Evolutionary conservation across 805 yeast species (phyloP).

Genomic region (Torulaspora microellipsoides): DNA sequence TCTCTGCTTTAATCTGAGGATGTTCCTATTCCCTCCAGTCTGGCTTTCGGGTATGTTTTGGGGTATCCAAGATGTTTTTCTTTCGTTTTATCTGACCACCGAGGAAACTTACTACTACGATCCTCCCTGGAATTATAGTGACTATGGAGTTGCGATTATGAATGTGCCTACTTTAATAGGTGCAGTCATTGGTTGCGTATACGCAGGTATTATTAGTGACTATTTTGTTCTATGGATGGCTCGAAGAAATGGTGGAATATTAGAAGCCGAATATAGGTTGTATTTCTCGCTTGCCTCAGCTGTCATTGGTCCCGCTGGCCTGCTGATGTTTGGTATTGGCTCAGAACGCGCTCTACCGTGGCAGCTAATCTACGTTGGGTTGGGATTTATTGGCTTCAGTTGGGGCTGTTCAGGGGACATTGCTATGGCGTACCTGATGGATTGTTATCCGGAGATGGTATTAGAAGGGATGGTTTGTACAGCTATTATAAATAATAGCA

Average conservation of each 20-base stretch:
- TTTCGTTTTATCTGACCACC: constrained; percentile 69
- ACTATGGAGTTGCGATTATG: constrained; percentile 69
- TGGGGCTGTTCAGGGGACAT: constrained; percentile 71
- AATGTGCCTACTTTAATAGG: constrained; percentile 67
- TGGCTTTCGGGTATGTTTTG: constrained; percentile 65
- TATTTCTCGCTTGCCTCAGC: constrained; percentile 54
- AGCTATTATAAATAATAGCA: constrained; percentile 54
- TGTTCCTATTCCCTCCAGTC: constrained; percentile 61
- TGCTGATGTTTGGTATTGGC: constrained; percentile 62
- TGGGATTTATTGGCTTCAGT: constrained; percentile 63
- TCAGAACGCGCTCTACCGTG: constrained; percentile 52
- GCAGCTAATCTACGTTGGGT: constrained; percentile 53
- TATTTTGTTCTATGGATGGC: constrained; percentile 58
- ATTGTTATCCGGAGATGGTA: constrained; percentile 63
- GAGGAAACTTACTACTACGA: constrained; percentile 64
- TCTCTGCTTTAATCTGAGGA: constrained; percentile 46
- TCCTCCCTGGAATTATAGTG: constrained; percentile 61
- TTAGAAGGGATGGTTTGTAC: constrained; percentile 71
- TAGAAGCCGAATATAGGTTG: constrained; percentile 62
- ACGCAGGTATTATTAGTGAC: constrained; percentile 59
- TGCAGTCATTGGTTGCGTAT: constrained; percentile 60
- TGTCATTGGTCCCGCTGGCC: constrained; percentile 56
- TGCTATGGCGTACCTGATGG: constrained; percentile 64
- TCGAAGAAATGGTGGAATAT: constrained; percentile 53
- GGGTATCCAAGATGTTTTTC: constrained; percentile 76